These are phyloP conservation scores for Pestalotiopsis sp. DNA, from an alignment of 2,329 filamentous ascomycete genomes.

Conservation along the genomic window DNA sequence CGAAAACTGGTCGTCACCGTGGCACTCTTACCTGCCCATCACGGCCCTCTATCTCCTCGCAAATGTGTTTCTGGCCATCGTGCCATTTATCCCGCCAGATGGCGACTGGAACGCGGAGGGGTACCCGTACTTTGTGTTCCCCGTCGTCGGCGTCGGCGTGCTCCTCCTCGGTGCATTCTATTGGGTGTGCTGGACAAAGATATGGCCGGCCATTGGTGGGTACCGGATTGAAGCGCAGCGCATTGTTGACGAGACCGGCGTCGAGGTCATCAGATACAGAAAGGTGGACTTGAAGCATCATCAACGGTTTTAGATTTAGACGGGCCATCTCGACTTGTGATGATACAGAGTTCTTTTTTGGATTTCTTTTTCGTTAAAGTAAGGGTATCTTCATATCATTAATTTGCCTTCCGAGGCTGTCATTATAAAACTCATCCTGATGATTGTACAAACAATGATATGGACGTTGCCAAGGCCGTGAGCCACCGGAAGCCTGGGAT, in stretches of 20 bases:
- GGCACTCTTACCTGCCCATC: slow-evolving; percentile 52
- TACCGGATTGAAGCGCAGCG: slow-evolving; percentile 51
- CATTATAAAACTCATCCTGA: background rate
- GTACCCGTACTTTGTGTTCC: slow-evolving; percentile 60
- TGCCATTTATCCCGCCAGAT: slow-evolving; percentile 58
- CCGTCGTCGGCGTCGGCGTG: slow-evolving; percentile 55
- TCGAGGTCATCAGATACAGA: slow-evolving; percentile 30
- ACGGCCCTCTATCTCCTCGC: slow-evolving; percentile 50
- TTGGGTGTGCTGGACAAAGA: slow-evolving; percentile 55
- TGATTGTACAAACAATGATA: background rate
- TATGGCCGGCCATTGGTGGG: slow-evolving; percentile 50
- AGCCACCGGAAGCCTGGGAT: background rate
- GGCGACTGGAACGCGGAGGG: slow-evolving; percentile 48
- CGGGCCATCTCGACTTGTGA: background rate
- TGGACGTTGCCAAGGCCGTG: background rate
- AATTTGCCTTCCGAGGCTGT: background rate
- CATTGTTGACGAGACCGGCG: slow-evolving; percentile 38
- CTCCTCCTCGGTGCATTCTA: slow-evolving; percentile 53
- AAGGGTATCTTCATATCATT: background rate
- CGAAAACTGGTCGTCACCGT: slow-evolving; percentile 56
- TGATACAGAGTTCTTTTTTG: background rate
- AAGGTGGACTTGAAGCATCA: slow-evolving; percentile 20
- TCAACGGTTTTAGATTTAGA: background rate
- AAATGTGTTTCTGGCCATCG: slow-evolving; percentile 55
- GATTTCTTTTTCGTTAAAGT: background rate